Base-by-base conservation (phyloP, 257 asterid species). In the Cynanchum wilfordii region DNA sequence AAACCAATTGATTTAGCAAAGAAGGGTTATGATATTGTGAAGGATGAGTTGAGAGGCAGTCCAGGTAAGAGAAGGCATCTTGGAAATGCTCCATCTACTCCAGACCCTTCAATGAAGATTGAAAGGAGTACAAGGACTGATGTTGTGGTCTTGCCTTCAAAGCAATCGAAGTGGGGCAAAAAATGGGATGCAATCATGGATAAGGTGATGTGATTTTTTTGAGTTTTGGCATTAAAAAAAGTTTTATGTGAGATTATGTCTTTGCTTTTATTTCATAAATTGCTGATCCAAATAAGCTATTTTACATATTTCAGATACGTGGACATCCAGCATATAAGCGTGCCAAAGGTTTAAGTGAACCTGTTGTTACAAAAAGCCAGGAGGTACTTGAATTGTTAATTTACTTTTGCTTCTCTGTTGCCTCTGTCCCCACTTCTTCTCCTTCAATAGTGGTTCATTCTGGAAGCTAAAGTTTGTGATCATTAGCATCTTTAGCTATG, bases 1-100 rank as follows among this genome's bases (percentile, higher is more conserved):
- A 92, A 86, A 73, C 97, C 96, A 16, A 59, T 90, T 68, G 99
- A 92, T 77, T 60, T 92, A 29, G 88, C 86, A 73, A 95, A 92
- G 88, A 95, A 89, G 80, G 96, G 98, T 52, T 86, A 82, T 69
- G 83, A 70, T 51, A 81, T 92, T 73, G 92, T 92, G 72, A 81
- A 79, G 83, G 97, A 95, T 68, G 99, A 95, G 83, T 75, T 95
- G 70, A 83, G 86, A 77, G 99, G 99, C 65, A 89, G 87, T 73
- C 85, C 96, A 33, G 81, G 77, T 75, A 87, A 87, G 86, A 90
- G 96, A 83, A 95, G 85, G 82, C 96, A 78, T 79, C 89, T 95
- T 17, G 96, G 88, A 75, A 77, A 84, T 79, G 87, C 88, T 74
- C 74, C 82, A 75, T 73, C 90, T 59, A 74, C 89, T 1, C 62